Evolutionary conservation across 2,329 filamentous ascomycete species (phyloP), one percentile per base, ranked within the genome.

Genomic region (Endothia cerciana): DNA sequence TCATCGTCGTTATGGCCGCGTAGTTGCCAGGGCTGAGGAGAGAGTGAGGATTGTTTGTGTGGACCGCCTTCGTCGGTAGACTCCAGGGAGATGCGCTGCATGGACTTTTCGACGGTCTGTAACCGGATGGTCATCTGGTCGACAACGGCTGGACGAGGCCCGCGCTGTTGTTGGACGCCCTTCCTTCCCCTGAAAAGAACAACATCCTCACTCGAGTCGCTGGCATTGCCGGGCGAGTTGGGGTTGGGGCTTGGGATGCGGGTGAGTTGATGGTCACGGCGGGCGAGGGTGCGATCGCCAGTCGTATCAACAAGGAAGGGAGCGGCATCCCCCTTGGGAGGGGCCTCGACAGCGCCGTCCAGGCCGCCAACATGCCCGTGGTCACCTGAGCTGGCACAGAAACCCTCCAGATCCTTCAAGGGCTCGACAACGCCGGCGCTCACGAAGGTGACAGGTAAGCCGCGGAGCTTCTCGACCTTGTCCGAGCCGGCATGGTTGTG

Each of bases 191-290:
- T 84, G 73, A 91, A 92, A 0, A 92, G 72, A 57, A 93, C 87
- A 5, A 92, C 80, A 69, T 97, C 92, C 58, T 91, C 91, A 41
- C 89, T 91, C 0, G 90, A 91, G 69, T 87, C 82, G 22, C 70
- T 73, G 5, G 68, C 71, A 4, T 69, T 67, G 41, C 70, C 69
- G 7, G 74, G 71, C 2, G 70, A 66, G 15, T 63, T 69, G 40
- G 57, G 69, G 49, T 61, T 64, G 19, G 70, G 68, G 58, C 63
- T 63, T 19, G 69, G 67, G 10, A 73, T 68, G 70, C 63, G 0
- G 63, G 69, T 17, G 64, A 58, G 13, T 59, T 56, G 40, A 47
- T 11, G 22, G 51, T 55, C 8, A 65, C 62, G 36, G 22, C 53
- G 63, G 2, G 62, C 60, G 41, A 72, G 59, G n/a, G 64, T 62